Evolutionary conservation across 2,329 filamentous ascomycete genomes (phyloP), one percentile per base, ranked within the genome.

Genomic region (Beauveria varroae): DNA sequence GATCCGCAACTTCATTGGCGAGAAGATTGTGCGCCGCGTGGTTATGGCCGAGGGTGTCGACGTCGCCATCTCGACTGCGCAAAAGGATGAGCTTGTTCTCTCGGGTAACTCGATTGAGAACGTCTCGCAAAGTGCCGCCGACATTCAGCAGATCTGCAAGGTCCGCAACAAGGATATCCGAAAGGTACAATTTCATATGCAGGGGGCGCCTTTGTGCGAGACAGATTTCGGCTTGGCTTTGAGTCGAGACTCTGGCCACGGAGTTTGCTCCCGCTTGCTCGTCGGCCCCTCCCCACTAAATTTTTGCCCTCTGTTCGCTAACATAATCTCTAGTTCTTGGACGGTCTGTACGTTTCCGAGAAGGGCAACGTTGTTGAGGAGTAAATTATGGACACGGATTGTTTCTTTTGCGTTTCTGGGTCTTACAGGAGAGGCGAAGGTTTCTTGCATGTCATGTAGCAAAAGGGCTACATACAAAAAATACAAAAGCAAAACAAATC

Each of bases 151-250:
- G 83, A 93, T 95, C 82, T 99, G 95, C 92, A 87, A 87, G 82
- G 95, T 99, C 81, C 88, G 92, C 80, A 99, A 99, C 91, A 99
- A 99, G 92, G 95, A 99, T 96, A 99, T 99, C 85, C 92, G 96
- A 84, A 97, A 97, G 90, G 89, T 92, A 53, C 47, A 52, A 47
- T 14, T n/a, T n/a, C 5, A 7, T 18, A 24, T 41, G 5, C n/a
- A 8, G 2, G 1, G 7, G 40, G 16, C 9, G 16, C 24, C 12
- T 14, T 52, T 20, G n/a, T 8, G 28, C 16, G 52, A 34, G 22
- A 28, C 46, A 16, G 6, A 18, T 7, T 34, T 14, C 24, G 14
- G 34, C 20, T 43, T 26, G 43, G 10, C 9, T 40, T 5, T 24
- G 3, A 24, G 28, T 16, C 14, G 16, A 50, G 26, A 40, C 30